phyloP scores from a whole-genome alignment of 805 yeast species.

The Saccharomycopsis olivae region DNA sequence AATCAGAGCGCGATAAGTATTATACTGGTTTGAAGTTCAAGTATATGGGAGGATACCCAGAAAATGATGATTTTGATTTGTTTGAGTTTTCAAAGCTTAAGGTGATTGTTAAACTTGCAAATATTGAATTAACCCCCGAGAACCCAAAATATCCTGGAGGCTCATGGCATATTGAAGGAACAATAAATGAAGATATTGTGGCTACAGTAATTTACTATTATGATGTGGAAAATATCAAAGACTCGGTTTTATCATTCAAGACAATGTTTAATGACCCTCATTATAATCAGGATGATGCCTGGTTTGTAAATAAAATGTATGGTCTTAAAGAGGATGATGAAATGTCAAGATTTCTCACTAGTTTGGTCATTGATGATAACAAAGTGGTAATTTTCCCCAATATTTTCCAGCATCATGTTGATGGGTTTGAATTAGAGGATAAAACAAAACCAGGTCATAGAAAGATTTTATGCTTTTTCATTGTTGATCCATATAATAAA shows the following conservation, averaged over 20 bases:
- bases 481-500: conserved; percentile 26
- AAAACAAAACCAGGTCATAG: conserved; percentile 28
- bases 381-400: conserved; percentile 32
- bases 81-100: conserved; percentile 22
- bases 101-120: conserved; percentile 31
- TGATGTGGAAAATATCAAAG: conserved; percentile 29
- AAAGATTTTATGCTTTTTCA: conserved; percentile 30
- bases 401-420: conserved; percentile 30
- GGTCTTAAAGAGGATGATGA: conserved; percentile 26
- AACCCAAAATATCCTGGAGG: conserved; percentile 33
- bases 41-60: too few relatives aligned
- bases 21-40: too few relatives aligned
- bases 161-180: conserved; percentile 35
- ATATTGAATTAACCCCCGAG: conserved; percentile 32
- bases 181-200: conserved; percentile 31
- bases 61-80: too few relatives aligned
- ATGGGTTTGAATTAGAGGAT: conserved; percentile 29
- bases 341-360: conserved; percentile 23
- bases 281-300: conserved; percentile 28
- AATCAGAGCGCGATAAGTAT: too few relatives aligned
- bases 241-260: conserved; percentile 27
- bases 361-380: conserved; percentile 23
- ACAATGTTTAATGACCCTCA: conserved; percentile 24
- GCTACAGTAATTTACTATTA: conserved; percentile 33
- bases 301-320: conserved; percentile 22